Evolutionary conservation across 164 flowering plant species (phyloP).

Genomic region (Vitis rotundifolia): DNA sequence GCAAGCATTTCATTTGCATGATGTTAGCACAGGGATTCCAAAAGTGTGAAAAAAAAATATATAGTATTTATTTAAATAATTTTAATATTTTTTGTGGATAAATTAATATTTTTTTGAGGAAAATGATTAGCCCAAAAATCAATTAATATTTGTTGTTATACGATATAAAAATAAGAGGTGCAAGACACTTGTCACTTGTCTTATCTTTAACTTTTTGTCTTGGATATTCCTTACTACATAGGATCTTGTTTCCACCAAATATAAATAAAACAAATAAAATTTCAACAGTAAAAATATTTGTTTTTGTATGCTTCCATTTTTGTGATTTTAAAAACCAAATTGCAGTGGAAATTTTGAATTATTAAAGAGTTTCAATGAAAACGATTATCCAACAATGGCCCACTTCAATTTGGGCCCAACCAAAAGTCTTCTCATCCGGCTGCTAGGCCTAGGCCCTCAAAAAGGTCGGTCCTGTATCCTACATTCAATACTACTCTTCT

Average conservation of each 20-base stretch:
- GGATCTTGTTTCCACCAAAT: not conserved
- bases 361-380: too few species aligned
- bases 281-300: not conserved
- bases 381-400: too few species aligned
- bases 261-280: not conserved
- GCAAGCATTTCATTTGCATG: conserved; percentile 1
- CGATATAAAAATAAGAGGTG: not conserved
- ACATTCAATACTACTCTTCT: too few species aligned
- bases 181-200: not conserved
- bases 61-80: not conserved
- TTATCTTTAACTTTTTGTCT: not conserved
- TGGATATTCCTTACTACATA: not conserved
- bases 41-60: not conserved
- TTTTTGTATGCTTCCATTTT: not conserved
- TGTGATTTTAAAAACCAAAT: too few species aligned
- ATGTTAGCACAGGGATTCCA: not conserved
- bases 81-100: not conserved
- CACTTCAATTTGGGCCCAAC: too few species aligned
- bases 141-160: not conserved
- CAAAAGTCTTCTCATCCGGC: too few species aligned
- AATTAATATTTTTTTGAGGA: not conserved
- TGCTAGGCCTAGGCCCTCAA: too few species aligned
- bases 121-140: not conserved
- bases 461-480: too few species aligned
- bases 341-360: too few species aligned